Percentiles rank a stretch among this genome's conserved stretches.
Evolutionary conservation across 306 rosid species (phyloP).

Genomic region (Sphenostylis stenocarpa): DNA sequence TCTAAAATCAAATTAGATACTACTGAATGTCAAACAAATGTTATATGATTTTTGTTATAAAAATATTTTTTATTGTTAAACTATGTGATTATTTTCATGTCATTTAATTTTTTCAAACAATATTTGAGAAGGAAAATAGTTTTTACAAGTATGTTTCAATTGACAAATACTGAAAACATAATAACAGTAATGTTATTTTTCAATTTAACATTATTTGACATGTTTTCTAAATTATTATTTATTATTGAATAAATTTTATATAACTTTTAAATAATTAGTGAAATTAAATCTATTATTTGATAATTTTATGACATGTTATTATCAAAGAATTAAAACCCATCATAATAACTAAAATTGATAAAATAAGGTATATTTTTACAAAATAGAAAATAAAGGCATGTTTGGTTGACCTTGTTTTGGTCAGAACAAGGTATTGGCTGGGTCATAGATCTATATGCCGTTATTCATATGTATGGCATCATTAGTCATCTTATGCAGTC

Average conservation of each 20-base stretch:
- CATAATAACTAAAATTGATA: too few species aligned
- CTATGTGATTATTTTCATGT: too few species aligned
- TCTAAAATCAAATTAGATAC: neutral
- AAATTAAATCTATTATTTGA: neutral
- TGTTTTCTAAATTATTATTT: neutral
- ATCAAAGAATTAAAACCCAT: too few species aligned
- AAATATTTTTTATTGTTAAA: neutral
- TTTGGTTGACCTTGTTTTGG: too few species aligned
- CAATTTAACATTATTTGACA: neutral
- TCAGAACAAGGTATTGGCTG: too few species aligned
- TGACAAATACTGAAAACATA: neutral
- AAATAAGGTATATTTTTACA: too few species aligned
- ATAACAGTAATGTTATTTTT: neutral
- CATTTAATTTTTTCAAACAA: neutral
- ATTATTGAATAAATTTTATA: neutral
- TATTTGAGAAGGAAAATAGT: too few species aligned
- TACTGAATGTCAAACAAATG: neutral
- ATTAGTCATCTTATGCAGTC: slow-evolving; percentile 8
- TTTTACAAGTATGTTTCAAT: neutral
- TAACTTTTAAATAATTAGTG: neutral
- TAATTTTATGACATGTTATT: neutral
- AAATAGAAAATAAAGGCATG: too few species aligned
- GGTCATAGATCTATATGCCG: neutral
- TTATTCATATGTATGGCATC: neutral
- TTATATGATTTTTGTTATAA: neutral